phyloP scores from a whole-genome alignment of 2,329 filamentous ascomycete genomes.

The Kalmusia sp. region DNA sequence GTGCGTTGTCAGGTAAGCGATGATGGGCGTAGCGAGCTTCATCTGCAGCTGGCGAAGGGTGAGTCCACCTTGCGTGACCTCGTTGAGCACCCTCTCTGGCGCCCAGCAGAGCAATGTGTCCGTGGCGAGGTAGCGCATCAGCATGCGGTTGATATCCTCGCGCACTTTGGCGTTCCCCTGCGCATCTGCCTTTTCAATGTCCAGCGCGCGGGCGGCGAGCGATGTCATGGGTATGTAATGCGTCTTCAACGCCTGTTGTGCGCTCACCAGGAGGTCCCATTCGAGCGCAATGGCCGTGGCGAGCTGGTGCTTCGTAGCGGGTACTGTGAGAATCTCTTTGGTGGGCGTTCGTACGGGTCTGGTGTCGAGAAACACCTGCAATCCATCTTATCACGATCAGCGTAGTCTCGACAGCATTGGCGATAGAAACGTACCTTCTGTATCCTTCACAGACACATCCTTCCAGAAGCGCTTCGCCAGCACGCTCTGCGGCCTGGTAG shows the following conservation, averaged over 20 bases:
- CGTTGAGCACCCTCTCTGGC: conserved; percentile 60
- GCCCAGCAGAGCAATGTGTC: conserved; percentile 94
- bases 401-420: neutral
- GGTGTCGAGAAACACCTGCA: conserved; percentile 76
- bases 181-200: conserved; percentile 75
- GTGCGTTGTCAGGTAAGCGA: conserved; percentile 71
- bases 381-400: conserved; percentile 51
- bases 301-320: conserved; percentile 77
- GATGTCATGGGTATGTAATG: conserved; percentile 92
- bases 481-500: conserved; percentile 54
- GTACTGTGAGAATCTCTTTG: conserved; percentile 75
- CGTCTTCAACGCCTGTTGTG: conserved; percentile 82
- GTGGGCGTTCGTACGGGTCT: conserved; percentile 80
- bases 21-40: conserved; percentile 71
- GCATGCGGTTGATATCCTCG: conserved; percentile 67
- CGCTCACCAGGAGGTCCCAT: conserved; percentile 85
- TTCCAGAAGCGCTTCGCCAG: conserved; percentile 87
- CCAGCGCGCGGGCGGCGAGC: conserved; percentile 80
- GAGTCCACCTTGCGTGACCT: conserved; percentile 52
- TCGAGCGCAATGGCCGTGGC: conserved; percentile 87
- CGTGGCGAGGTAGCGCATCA: conserved; percentile 88
- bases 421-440: conserved; percentile 58
- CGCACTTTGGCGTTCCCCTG: conserved; percentile 62
- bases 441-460: conserved; percentile 72
- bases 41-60: conserved; percentile 77